Conservation (phyloP, 2,329 filamentous ascomycete genomes). For the Gnomoniopsis sp. region DNA sequence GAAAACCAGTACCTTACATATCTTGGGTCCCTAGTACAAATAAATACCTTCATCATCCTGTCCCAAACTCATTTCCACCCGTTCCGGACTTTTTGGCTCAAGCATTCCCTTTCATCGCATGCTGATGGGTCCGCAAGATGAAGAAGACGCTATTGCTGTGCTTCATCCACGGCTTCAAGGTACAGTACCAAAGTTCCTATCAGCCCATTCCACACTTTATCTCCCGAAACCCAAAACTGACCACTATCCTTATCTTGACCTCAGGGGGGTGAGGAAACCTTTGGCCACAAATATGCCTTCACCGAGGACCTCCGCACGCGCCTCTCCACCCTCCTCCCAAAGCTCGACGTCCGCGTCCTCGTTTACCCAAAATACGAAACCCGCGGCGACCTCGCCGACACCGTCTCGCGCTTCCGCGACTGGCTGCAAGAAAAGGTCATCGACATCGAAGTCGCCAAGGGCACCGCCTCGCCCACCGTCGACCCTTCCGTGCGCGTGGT, state of each 20-base stretch:
- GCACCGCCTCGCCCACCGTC: slow-evolving; percentile 77
- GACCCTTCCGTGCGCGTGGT: slow-evolving; percentile 81
- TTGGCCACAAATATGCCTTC: slow-evolving; percentile 63
- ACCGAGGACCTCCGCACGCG: slow-evolving; percentile 67
- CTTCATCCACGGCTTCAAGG: slow-evolving; percentile 89
- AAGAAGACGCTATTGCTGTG: slow-evolving; percentile 78
- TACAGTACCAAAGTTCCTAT: slow-evolving; percentile 25
- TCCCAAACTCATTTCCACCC: background rate
- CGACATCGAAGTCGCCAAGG: slow-evolving; percentile 82
- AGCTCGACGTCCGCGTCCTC: slow-evolving; percentile 62
- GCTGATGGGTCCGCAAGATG: slow-evolving; percentile 45
- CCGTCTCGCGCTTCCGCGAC: slow-evolving; percentile 70
- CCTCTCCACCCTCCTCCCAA: slow-evolving; percentile 63
- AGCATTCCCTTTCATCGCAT: background rate
- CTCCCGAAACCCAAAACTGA: background rate
- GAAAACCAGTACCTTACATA: no score
- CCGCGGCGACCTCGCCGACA: slow-evolving; percentile 69
- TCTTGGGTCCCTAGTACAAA: background rate
- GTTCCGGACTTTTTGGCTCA: background rate
- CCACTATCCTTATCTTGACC: slow-evolving; percentile 3
- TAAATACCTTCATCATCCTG: background rate
- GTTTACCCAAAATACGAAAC: slow-evolving; percentile 83
- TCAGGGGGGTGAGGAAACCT: slow-evolving; percentile 74
- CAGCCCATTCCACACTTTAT: background rate
- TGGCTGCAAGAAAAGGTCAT: slow-evolving; percentile 92